phyloP scores from a whole-genome alignment of 2,329 filamentous ascomycete genomes.

The Exophiala viscosa region DNA sequence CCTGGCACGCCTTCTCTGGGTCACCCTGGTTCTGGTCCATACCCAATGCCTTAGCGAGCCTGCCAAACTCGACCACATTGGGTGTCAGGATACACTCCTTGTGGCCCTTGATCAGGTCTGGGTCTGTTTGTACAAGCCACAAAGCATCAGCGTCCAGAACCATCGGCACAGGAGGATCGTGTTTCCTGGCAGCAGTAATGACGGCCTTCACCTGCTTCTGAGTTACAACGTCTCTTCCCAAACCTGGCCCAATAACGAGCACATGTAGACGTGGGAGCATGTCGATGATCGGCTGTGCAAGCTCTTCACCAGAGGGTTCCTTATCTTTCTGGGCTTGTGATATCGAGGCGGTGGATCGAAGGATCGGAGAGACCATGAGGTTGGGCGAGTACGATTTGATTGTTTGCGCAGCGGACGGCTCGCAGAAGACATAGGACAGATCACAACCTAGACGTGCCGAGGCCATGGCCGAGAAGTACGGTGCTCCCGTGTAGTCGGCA shows the following conservation, averaged over 20 bases:
- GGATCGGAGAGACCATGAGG: conserved; percentile 95
- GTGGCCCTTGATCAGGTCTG: conserved; percentile 76
- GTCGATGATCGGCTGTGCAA: conserved; percentile 67
- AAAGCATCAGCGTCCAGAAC: conserved; percentile 92
- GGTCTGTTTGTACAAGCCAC: conserved; percentile 69
- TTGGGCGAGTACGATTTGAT: conserved; percentile 99
- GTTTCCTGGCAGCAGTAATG: conserved; percentile 70
- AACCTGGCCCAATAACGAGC: conserved; percentile 85
- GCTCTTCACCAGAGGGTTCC: conserved; percentile 55
- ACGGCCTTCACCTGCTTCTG: conserved; percentile 78
- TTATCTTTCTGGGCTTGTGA: conserved; percentile 48
- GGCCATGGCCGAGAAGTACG: conserved; percentile 97
- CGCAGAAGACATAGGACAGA: conserved; percentile 71
- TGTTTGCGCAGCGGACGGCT: conserved; percentile 75
- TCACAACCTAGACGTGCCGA: conserved; percentile 72
- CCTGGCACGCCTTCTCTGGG: conserved; percentile 56
- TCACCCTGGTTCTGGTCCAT: conserved; percentile 48
- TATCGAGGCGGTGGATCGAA: conserved; percentile 67
- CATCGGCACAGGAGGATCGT: conserved; percentile 62
- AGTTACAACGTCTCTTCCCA: conserved; percentile 86
- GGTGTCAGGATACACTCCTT: conserved; percentile 83
- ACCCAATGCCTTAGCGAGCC: conserved; percentile 71
- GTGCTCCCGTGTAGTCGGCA: conserved; percentile 93
- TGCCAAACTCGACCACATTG: conserved; percentile 87
- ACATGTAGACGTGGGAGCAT: conserved; percentile 87